Percentiles rank a stretch among this genome's conserved stretches.
Evolutionary conservation across 345 rosid genomes (phyloP).

Genomic region (Citrus sp.): DNA sequence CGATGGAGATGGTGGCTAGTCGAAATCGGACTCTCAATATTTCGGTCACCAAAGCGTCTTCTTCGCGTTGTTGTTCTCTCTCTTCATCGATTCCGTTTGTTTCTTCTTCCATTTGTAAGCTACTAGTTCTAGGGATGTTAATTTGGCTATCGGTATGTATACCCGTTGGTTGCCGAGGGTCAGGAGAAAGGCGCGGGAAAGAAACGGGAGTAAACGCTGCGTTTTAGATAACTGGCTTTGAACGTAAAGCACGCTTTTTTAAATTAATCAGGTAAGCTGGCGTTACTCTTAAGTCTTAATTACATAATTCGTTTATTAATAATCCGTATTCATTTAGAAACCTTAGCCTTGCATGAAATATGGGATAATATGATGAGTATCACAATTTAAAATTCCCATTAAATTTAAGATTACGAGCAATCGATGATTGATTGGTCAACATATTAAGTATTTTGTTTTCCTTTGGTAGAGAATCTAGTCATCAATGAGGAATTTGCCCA

Average conservation of each 20-base stretch:
- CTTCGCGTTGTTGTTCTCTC: constrained; percentile 33
- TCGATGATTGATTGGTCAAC: background rate
- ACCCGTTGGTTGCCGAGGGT: background rate
- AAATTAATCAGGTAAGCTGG: no score
- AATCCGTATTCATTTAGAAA: no score
- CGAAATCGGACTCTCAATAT: constrained; percentile 73
- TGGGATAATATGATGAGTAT: no score
- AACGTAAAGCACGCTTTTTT: no score
- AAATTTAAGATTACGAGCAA: background rate
- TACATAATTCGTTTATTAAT: no score
- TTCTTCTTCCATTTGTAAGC: constrained; percentile 46
- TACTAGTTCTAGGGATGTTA: background rate
- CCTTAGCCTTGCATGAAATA: no score
- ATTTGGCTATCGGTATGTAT: background rate
- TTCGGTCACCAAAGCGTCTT: constrained; percentile 50
- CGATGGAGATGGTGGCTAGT: constrained; percentile 72
- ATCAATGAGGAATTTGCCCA: background rate
- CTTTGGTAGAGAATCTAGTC: background rate
- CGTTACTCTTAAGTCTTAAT: no score
- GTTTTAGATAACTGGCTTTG: background rate
- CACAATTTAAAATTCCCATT: no score
- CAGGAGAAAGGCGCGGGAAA: constrained; percentile 17
- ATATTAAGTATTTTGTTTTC: background rate
- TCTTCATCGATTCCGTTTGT: constrained; percentile 38
- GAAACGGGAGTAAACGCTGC: background rate